A percentile compares a stretch with the other conserved stretches of the same genome.
Conservation (phyloP, 768 basidiomycete species). For the Ephemerocybe angulata region DNA sequence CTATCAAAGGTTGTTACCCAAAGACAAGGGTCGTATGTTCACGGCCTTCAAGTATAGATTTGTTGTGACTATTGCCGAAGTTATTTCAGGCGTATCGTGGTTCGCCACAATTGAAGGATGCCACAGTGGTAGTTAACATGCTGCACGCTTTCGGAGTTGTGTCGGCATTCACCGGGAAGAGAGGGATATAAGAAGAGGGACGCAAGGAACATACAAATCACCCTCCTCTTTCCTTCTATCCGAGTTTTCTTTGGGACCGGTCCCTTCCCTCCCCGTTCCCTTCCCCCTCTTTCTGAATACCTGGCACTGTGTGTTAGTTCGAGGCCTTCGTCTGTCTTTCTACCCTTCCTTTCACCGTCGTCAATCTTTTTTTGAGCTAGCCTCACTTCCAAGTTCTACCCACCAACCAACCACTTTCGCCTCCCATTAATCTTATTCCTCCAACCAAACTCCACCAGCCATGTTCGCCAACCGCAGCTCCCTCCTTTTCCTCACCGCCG, state of each 20-base stretch:
- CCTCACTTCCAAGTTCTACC: neutral
- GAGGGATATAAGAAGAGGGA: neutral
- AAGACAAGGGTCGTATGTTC: no score
- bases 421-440: conserved; percentile 11
- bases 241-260: conserved; percentile 24
- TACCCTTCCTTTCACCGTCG: conserved; percentile 14
- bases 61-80: neutral
- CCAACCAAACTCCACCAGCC: conserved; percentile 10
- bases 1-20: neutral
- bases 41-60: no score
- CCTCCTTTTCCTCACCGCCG: neutral
- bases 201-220: neutral
- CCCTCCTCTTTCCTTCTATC: conserved; percentile 11
- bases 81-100: no score
- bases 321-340: neutral
- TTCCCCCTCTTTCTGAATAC: conserved; percentile 9
- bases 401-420: neutral
- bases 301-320: conserved; percentile 6
- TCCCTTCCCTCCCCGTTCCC: no score
- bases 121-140: no score
- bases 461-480: neutral
- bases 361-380: conserved; percentile 10
- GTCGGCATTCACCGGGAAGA: no score
- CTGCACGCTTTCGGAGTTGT: no score
- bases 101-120: no score